A percentile compares a stretch with the other conserved stretches of the same genome.
Conservation (phyloP, 164 flowering plant genomes). For the Paratinospora sagittata region DNA sequence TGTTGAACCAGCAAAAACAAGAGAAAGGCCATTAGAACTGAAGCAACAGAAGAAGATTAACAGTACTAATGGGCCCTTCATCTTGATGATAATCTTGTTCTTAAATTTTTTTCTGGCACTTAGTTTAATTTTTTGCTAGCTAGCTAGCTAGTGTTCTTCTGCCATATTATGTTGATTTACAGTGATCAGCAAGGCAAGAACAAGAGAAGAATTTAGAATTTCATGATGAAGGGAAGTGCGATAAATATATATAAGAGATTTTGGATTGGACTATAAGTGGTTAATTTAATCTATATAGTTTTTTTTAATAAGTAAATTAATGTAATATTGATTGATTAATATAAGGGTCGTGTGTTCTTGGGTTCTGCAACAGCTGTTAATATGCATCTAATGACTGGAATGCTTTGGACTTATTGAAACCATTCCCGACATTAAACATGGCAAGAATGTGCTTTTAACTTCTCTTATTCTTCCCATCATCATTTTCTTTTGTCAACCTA, state of each 20-base stretch:
- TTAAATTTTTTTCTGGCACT: slow-evolving; percentile 1
- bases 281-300: too few relatives aligned
- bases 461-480: neutral
- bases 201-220: slow-evolving; percentile 5
- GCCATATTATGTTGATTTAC: slow-evolving; percentile 18
- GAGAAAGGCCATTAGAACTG: slow-evolving; percentile 18
- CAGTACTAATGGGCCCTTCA: slow-evolving; percentile 20
- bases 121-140: neutral
- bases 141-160: neutral
- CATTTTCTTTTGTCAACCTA: slow-evolving; percentile 1
- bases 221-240: neutral
- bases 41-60: slow-evolving; percentile 27
- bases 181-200: slow-evolving; percentile 1
- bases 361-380: slow-evolving; percentile 51
- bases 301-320: too few relatives aligned
- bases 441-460: slow-evolving; percentile 42
- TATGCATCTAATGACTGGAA: slow-evolving; percentile 33
- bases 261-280: slow-evolving; percentile 16
- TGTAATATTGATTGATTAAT: too few relatives aligned
- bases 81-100: slow-evolving; percentile 11
- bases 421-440: slow-evolving; percentile 56
- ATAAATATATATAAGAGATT: slow-evolving; percentile 4
- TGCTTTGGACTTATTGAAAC: slow-evolving; percentile 45
- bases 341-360: slow-evolving; percentile 49
- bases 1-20: slow-evolving; percentile 11